Base-by-base conservation (phyloP, 1,139 yeast genomes). In the Nakaseomyces nivariensis region DNA sequence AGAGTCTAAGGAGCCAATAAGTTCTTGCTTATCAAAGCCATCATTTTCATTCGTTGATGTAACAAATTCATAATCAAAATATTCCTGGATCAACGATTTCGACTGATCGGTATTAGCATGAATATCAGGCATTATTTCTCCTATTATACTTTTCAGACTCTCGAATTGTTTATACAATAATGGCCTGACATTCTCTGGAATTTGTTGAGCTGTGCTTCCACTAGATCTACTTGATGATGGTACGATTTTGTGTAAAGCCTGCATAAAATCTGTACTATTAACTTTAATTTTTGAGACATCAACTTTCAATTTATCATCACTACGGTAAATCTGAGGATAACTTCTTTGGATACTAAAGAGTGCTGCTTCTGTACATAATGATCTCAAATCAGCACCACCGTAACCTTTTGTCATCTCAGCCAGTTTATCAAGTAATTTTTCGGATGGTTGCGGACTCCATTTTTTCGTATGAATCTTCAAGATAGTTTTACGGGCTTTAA, bases 361-460 rank as follows among this genome's bases (percentile, higher is more conserved):
- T 0, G 98, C 97, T 11, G 97, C 94, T 65, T 92, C 99, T 0
- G 97, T 90, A 63, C 97, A 90, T 36, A 92, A 72, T 0, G 97
- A 96, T 50, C 97, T 74, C 55, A 94, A 72, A 67, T 92, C 99
- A 3, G 99, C 97, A 70, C 99, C 99, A 38, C 98, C 98, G 62
- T 88, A 94, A 0, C 98, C 98, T 64, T 90, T 92, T 0, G 99
- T 90, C 51, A 88, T 71, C 11, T 75, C 74, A 0, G 97, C 94
- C 45, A 92, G 75, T 51, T 81, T 81, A 3, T 75, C 75, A 7
- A 87, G 63, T 57, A 92, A 85, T 7, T 67, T 70, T 0, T 73
- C 73, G 1, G 78, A 67, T 48, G 85, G 68, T 0, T 85, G 84
- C 2, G 95, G 95, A 4, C 74, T 74, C 99, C 99, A 92, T 62